Conservation (phyloP, 148 eudicot species). For the Hydrangea macrophylla region DNA sequence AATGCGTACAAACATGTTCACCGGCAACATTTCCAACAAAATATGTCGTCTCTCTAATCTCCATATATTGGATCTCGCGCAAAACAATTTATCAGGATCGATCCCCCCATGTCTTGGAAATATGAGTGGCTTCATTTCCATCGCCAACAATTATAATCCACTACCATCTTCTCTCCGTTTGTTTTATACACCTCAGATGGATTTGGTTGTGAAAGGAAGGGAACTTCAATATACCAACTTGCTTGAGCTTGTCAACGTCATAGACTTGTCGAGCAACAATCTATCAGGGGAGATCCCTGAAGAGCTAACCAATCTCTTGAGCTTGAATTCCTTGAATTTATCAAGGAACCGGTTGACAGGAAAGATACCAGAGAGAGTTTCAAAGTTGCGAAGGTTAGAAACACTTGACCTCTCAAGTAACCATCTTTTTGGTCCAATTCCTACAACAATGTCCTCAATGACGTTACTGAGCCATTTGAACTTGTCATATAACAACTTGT, state of each 20-base stretch:
- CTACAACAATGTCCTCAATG: slow-evolving; percentile 19
- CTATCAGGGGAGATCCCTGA: slow-evolving; percentile 35
- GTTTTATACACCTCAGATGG: background rate
- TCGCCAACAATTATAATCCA: background rate
- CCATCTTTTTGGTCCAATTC: slow-evolving; percentile 32
- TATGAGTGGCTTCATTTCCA: background rate
- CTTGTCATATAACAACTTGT: slow-evolving; percentile 21
- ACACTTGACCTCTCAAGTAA: slow-evolving; percentile 36
- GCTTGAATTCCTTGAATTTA: slow-evolving; percentile 28
- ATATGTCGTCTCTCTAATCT: slow-evolving; percentile 24
- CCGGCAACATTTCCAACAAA: slow-evolving; percentile 32
- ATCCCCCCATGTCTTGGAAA: slow-evolving; percentile 36
- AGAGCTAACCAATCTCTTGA: slow-evolving; percentile 28
- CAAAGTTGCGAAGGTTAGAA: slow-evolving; percentile 20
- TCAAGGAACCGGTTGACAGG: slow-evolving; percentile 34
- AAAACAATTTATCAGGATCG: slow-evolving; percentile 32
- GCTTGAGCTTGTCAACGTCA: slow-evolving; percentile 9
- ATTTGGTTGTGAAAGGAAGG: background rate
- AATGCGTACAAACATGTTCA: slow-evolving; percentile 23
- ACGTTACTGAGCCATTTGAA: slow-evolving; percentile 16
- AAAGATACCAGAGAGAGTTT: slow-evolving; percentile 33
- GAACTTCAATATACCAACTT: background rate
- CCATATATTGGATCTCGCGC: slow-evolving; percentile 35
- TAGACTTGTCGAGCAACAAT: slow-evolving; percentile 47
- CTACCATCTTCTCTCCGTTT: background rate